Evolutionary conservation across 1,284 basidiomycete species (phyloP), one percentile per base, ranked within the genome.

Genomic region (Peniophora sp.): DNA sequence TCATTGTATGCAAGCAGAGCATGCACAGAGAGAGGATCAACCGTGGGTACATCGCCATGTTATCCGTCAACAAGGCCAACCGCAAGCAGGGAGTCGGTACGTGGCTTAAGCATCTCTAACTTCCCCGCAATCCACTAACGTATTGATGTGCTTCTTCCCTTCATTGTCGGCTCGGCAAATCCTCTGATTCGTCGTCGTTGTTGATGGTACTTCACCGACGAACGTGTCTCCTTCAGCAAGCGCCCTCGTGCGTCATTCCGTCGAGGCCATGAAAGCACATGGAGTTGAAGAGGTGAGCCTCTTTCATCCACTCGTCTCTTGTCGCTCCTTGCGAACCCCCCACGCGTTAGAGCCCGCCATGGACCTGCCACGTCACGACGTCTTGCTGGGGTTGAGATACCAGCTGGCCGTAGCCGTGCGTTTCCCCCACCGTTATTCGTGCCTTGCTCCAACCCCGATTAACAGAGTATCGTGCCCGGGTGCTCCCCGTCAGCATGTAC

Each of bases 11-110:
- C 78, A 98, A 98, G 72, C 90, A 96, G 66, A 93, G 92, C 59
- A 74, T 79, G 62, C 95, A 97, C 67, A 75, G 77, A 54, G 81
- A 86, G 58, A 72, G 77, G 50, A 73, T 82, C 3, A 90, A 92
- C 68, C 72, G 96, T 60, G 96, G 96, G 3, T 99, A 99, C 65
- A 97, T 99, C 54, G 96, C 94, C 25, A 99, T 99, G 97, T 79
- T 99, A 50, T 92, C 89, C 58, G 92, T 96, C 22, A 78, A 79
- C 66, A 84, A 82, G 64, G 67, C 72, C 39, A 95, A 82, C 77
- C 74, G 95, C 39, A 88, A 94, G 65, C 78, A 83, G 45, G 94
- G 96, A 14, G 95, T 98, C 65, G 93, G 93, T 94, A 63, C 63
- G 83, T 78, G 52, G 53, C 27, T 57, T 49, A 48, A 51, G 59